Evolutionary conservation across 2,329 filamentous ascomycete species (phyloP).

Genomic region (Ophiostoma himal-ulmi): DNA sequence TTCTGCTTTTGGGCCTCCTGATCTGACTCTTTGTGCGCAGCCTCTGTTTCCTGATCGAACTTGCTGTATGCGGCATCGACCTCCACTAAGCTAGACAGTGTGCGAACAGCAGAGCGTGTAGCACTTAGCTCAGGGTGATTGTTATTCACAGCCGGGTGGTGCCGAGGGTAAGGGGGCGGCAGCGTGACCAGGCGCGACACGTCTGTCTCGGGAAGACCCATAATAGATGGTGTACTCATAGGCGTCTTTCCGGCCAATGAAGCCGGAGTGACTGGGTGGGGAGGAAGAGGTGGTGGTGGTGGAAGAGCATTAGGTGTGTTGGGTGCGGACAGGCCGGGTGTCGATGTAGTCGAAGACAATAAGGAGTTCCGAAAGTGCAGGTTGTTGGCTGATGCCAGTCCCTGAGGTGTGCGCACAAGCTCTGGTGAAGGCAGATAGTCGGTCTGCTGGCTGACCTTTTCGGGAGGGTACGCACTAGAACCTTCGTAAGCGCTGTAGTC

Average conservation of each 20-base stretch:
- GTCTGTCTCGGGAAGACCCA: slow-evolving; percentile 42
- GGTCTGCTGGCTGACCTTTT: slow-evolving; percentile 39
- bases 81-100: slow-evolving; percentile 67
- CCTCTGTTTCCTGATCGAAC: slow-evolving; percentile 51
- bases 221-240: not conserved
- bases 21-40: slow-evolving; percentile 51
- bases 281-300: not conserved
- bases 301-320: slow-evolving; percentile 39
- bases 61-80: slow-evolving; percentile 62
- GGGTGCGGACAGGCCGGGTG: slow-evolving; percentile 34
- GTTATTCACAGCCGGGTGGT: slow-evolving; percentile 94
- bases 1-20: slow-evolving; percentile 49
- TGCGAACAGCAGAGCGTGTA: slow-evolving; percentile 67
- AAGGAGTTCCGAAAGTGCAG: slow-evolving; percentile 36
- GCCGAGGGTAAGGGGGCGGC: slow-evolving; percentile 87
- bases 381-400: slow-evolving; percentile 16
- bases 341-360: slow-evolving; percentile 31
- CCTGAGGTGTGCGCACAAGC: slow-evolving; percentile 41
- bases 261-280: not conserved
- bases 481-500: slow-evolving; percentile 37
- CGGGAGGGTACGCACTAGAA: slow-evolving; percentile 47
- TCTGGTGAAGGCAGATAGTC: slow-evolving; percentile 30
- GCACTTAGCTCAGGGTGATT: slow-evolving; percentile 82
- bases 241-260: not conserved
- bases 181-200: slow-evolving; percentile 88